These are phyloP conservation scores for Ustilago esculenta DNA, from an alignment of 1,284 basidiomycete genomes.

Conservation along the genomic window DNA sequence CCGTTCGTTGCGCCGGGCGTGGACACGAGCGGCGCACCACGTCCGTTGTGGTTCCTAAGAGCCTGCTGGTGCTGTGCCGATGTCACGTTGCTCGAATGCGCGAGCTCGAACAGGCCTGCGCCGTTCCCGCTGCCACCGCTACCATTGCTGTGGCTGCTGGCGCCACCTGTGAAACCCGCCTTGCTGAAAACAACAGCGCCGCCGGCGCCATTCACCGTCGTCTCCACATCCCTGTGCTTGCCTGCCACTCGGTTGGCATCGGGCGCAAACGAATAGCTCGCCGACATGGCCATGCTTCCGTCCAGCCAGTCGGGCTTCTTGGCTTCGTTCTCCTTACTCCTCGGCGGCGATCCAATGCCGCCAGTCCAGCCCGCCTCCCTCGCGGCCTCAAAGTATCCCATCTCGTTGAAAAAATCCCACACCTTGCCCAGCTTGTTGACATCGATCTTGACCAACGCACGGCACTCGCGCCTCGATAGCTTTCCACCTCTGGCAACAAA, in stretches of 20 bases:
- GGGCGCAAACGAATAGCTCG: constrained; percentile 38
- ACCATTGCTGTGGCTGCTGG: too few species aligned
- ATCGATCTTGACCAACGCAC: constrained; percentile 59
- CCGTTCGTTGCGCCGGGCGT: constrained; percentile 11
- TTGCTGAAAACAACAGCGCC: too few species aligned
- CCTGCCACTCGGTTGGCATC: background rate
- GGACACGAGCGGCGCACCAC: constrained; percentile 39
- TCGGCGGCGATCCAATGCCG: constrained; percentile 42
- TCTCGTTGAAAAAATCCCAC: constrained; percentile 63
- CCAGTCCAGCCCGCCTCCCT: constrained; percentile 46
- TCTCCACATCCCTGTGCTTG: background rate
- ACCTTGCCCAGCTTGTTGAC: constrained; percentile 63
- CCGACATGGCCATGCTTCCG: constrained; percentile 42
- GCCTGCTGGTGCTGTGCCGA: constrained; percentile 47
- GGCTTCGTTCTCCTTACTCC: constrained; percentile 30
- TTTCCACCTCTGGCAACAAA: constrained; percentile 55
- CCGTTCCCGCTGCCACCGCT: too few species aligned
- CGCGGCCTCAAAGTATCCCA: constrained; percentile 60
- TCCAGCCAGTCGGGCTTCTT: constrained; percentile 46
- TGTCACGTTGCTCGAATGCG: constrained; percentile 21
- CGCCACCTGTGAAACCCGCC: too few species aligned
- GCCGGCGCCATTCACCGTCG: background rate
- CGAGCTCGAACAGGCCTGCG: constrained; percentile 21
- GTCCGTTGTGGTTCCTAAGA: constrained; percentile 35
- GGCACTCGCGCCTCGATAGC: constrained; percentile 57